Evolutionary conservation across 2,329 filamentous ascomycete species (phyloP).

Genomic region (Colletotrichum cereale): DNA sequence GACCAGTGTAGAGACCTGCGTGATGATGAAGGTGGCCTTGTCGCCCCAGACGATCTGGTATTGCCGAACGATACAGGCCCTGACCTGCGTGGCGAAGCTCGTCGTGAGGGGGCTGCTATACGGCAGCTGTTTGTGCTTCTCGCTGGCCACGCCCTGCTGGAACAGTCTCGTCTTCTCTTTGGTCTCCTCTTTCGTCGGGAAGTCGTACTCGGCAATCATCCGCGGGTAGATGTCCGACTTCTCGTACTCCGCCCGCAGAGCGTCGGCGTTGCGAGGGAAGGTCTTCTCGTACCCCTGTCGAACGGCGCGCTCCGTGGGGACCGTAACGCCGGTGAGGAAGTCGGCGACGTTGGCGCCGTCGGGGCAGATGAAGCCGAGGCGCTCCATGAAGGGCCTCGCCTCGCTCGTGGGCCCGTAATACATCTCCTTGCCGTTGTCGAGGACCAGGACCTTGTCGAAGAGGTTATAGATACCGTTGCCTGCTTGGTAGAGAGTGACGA

Average conservation of each 20-base stretch:
- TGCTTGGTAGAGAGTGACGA: slow-evolving; percentile 77
- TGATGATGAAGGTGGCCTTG: slow-evolving; percentile 73
- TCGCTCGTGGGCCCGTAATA: slow-evolving; percentile 72
- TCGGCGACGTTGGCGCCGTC: slow-evolving; percentile 75
- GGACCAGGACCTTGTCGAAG: slow-evolving; percentile 78
- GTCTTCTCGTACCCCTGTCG: slow-evolving; percentile 52
- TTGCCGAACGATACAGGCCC: slow-evolving; percentile 68
- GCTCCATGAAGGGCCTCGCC: slow-evolving; percentile 74
- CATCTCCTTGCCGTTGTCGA: slow-evolving; percentile 75
- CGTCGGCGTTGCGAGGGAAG: slow-evolving; percentile 60
- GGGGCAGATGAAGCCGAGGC: slow-evolving; percentile 71
- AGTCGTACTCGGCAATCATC: slow-evolving; percentile 70
- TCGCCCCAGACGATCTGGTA: slow-evolving; percentile 77
- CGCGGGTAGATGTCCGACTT: slow-evolving; percentile 61
- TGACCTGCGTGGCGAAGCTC: slow-evolving; percentile 67
- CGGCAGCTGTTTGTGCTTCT: slow-evolving; percentile 67
- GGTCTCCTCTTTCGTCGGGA: slow-evolving; percentile 63
- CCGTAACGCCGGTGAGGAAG: slow-evolving; percentile 74
- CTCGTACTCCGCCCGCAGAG: slow-evolving; percentile 63
- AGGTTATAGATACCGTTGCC: slow-evolving; percentile 77
- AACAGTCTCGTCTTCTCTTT: slow-evolving; percentile 66
- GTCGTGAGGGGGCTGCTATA: slow-evolving; percentile 69
- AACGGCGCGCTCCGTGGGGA: slow-evolving; percentile 77
- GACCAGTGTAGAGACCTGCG: slow-evolving; percentile 67
- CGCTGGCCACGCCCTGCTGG: slow-evolving; percentile 61